phyloP scores from a whole-genome alignment of 441 rosid species.

The Jatropha multifida region DNA sequence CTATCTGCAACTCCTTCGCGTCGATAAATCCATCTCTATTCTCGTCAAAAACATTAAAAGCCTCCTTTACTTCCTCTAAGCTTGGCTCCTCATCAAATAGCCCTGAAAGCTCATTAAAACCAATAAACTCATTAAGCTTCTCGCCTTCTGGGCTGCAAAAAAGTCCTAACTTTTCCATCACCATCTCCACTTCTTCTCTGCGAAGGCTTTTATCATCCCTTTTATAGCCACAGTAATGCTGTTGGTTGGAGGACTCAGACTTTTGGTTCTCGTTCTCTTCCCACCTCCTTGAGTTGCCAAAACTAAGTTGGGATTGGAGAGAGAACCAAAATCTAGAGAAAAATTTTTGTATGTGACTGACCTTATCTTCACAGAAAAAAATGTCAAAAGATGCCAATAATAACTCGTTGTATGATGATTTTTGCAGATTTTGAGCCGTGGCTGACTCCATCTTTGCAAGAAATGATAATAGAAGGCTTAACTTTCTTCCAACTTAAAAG shows the following conservation, averaged over 20 bases:
- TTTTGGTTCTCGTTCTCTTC: slow-evolving; percentile 21
- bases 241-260: slow-evolving; percentile 13
- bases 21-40: slow-evolving; percentile 62
- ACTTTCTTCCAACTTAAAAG: not conserved
- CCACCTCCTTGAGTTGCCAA: slow-evolving; percentile 12
- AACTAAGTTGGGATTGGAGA: slow-evolving; percentile 16
- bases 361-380: slow-evolving; percentile 15
- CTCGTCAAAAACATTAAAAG: slow-evolving; percentile 59
- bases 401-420: slow-evolving; percentile 15
- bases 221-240: slow-evolving; percentile 2
- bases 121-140: slow-evolving; percentile 33
- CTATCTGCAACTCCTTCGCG: slow-evolving; percentile 56
- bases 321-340: slow-evolving; percentile 32
- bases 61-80: slow-evolving; percentile 51
- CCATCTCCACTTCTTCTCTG: slow-evolving; percentile 51
- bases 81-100: slow-evolving; percentile 61
- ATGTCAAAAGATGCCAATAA: slow-evolving; percentile 14
- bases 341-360: slow-evolving; percentile 9
- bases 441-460: not conserved
- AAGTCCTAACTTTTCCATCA: slow-evolving; percentile 55
- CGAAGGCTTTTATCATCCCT: slow-evolving; percentile 20
- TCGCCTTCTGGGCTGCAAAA: slow-evolving; percentile 34
- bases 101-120: slow-evolving; percentile 35
- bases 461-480: not conserved
- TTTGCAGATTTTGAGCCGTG: slow-evolving; percentile 24